Conservation (phyloP, 352 stramenopile species). For the Pythium periplocum region DNA sequence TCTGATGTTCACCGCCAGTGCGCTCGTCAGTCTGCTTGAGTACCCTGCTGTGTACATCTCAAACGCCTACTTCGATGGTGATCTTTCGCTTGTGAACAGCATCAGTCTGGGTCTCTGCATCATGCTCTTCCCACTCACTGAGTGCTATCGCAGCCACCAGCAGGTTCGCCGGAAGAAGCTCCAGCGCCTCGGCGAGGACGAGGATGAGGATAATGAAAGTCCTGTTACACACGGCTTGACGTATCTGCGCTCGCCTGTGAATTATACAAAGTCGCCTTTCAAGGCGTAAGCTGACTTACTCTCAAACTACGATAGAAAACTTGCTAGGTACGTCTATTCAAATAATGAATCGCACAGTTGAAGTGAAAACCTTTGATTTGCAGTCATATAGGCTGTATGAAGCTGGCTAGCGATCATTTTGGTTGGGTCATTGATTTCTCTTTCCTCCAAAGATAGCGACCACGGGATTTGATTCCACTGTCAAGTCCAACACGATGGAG, state of each 20-base stretch:
- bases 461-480: no score
- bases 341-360: no score
- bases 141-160: slow-evolving; percentile 48
- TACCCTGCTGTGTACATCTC: slow-evolving; percentile 62
- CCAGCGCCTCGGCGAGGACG: slow-evolving; percentile 10
- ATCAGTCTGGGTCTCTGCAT: slow-evolving; percentile 40
- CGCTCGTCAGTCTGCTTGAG: slow-evolving; percentile 55
- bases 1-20: slow-evolving; percentile 67
- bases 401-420: no score
- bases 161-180: slow-evolving; percentile 30
- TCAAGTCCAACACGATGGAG: no score
- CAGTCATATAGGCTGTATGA: no score
- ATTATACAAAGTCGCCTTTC: slow-evolving; percentile 4
- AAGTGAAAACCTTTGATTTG: no score
- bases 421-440: no score
- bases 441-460: no score
- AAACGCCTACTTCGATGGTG: slow-evolving; percentile 40
- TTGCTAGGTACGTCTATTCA: no score
- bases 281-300: no score
- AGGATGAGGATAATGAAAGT: slow-evolving; percentile 9
- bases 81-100: slow-evolving; percentile 39
- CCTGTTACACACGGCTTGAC: slow-evolving; percentile 39
- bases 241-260: slow-evolving; percentile 45
- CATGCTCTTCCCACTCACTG: slow-evolving; percentile 38
- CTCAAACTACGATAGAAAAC: no score